phyloP scores from a whole-genome alignment of 306 rosid species.

The Canavalia gladiata region DNA sequence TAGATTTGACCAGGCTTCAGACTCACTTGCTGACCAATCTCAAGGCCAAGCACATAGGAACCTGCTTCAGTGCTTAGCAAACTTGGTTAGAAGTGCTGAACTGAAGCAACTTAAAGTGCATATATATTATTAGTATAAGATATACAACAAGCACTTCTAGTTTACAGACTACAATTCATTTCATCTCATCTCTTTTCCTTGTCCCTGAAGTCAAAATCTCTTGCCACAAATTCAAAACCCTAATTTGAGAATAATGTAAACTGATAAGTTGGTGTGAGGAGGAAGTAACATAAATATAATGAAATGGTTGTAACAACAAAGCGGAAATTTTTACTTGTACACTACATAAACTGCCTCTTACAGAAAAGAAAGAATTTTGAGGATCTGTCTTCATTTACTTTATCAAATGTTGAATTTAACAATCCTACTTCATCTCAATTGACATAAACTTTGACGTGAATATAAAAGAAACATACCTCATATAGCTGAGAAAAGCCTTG shows the following conservation, averaged over 20 bases:
- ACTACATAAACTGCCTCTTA: conserved; percentile 28
- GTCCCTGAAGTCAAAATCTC: neutral
- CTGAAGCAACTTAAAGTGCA: no score
- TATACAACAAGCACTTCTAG: conserved; percentile 23
- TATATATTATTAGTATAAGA: neutral
- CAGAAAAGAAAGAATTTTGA: conserved; percentile 18
- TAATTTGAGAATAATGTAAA: conserved; percentile 30
- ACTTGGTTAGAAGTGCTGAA: neutral
- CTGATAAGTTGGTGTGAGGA: conserved; percentile 20
- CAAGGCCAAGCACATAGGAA: neutral
- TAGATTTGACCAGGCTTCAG: conserved; percentile 32
- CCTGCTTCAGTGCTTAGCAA: conserved; percentile 18
- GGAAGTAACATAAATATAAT: conserved; percentile 11
- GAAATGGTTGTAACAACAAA: conserved; percentile 25
- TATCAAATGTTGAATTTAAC: conserved; percentile 15
- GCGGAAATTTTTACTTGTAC: neutral
- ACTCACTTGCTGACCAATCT: conserved; percentile 24
- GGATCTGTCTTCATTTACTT: conserved; percentile 25
- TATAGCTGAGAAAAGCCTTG: conserved; percentile 89
- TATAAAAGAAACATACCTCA: conserved; percentile 62
- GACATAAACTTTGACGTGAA: conserved; percentile 11
- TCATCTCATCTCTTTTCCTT: neutral
- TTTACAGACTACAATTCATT: neutral
- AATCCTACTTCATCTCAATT: conserved; percentile 36
- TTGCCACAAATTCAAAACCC: conserved; percentile 19